Evolutionary conservation across 441 rosid species (phyloP), one percentile per base, ranked within the genome.

Genomic region (Populus hybrid): DNA sequence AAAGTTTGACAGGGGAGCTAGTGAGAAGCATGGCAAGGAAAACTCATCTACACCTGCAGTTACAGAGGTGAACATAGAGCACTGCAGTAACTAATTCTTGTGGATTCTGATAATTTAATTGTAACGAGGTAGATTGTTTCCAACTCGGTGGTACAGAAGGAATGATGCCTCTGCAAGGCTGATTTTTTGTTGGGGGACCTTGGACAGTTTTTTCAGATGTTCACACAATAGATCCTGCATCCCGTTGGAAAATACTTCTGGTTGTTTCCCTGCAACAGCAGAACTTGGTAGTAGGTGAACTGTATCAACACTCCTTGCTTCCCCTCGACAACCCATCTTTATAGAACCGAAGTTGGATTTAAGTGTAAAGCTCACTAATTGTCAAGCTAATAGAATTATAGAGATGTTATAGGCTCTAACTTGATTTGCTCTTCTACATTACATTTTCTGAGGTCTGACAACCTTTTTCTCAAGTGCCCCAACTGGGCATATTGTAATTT

Each of bases 1-100:
- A 79, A 90, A 81, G 70, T 6, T 69, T 4, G 91, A 75, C 50
- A 77, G 80, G 82, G 86, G 81, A 71, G 83, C 67, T 50, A 68
- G 61, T 10, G 64, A 69, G 71, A 81, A 65, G 68, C 83, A 71
- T 33, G 77, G 74, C 29, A 53, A 36, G 56, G 79, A 64, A 9
- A 64, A 64, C 18, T 63, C 76, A 24, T 76, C 75, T 5, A 68
- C 16, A 16, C 76, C 73, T 21, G 67, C 75, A 21, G 77, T 68
- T 74, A 29, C 71, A 26, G 71, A 74, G 64, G 67, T 42, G 3
- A 69, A 45, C 68, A 18, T 63, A 24, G 77, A 74, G 74, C 40
- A 36, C 28, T 20, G 71, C 29, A 50, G 74, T 79, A 63, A 45
- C 73, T 71, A 64, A 50, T 45, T 6, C 24, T 9, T 26, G 71